Conservation (phyloP, 306 rosid species). For the Prunus kanzakura region DNA sequence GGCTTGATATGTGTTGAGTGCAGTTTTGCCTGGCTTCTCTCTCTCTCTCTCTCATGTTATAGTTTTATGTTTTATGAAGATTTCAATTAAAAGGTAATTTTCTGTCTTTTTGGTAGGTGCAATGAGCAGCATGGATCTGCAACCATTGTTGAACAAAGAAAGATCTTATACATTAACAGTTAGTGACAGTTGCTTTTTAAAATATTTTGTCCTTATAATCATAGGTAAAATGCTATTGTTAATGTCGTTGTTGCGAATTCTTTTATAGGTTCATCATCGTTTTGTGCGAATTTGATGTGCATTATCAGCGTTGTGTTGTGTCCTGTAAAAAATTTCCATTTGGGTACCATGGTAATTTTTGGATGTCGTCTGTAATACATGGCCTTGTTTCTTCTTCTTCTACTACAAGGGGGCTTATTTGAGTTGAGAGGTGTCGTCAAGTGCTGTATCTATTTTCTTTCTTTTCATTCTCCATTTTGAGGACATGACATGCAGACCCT, state of each 20-base stretch:
- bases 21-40: not conserved
- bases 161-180: constrained; percentile 37
- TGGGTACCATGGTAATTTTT: constrained; percentile 6
- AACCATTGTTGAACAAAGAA: constrained; percentile 47
- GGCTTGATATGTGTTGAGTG: not conserved
- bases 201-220: constrained; percentile 25
- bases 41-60: not conserved
- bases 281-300: constrained; percentile 7
- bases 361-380: constrained; percentile 8
- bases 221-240: constrained; percentile 32
- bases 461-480: not conserved
- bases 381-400: not conserved
- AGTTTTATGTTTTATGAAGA: not conserved
- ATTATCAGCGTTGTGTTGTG: not conserved
- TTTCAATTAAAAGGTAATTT: constrained; percentile 17
- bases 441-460: not conserved
- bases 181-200: constrained; percentile 30
- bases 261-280: constrained; percentile 28
- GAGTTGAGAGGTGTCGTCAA: not conserved
- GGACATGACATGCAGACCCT: too few relatives aligned
- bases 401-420: not conserved
- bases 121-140: constrained; percentile 42
- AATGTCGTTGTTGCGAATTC: constrained; percentile 29
- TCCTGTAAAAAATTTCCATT: not conserved
- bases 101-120: constrained; percentile 45